Evolutionary conservation across 306 rosid genomes (phyloP), one percentile per base, ranked within the genome.

Genomic region (Castanospermum australe): DNA sequence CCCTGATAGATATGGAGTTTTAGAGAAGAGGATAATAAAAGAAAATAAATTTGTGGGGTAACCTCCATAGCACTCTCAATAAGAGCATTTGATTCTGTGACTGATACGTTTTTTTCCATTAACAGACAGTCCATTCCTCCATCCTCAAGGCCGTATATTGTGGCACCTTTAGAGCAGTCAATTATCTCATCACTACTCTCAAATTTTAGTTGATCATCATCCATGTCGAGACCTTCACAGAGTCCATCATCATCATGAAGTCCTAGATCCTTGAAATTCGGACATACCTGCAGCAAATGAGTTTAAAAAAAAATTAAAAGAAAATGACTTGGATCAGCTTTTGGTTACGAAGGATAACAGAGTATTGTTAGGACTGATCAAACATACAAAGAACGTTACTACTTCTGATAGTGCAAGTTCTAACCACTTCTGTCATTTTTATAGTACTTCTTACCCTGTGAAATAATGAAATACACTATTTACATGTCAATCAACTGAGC

Each of bases 51-150:
- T 63, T n/a, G 30, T 1, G 12, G 33, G 52, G 79, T 33, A 79
- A 92, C 97, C 98, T 94, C 97, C 22, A 86, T 41, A 57, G 88
- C 71, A 82, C 78, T 83, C 42, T 89, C 97, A 65, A 70, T 57
- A 70, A 82, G 90, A 69, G 79, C 86, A 68, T 70, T 85, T n/a
- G 97, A 86, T 67, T 84, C 96, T 9, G 92, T 81, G 14, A 85
- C 90, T n/a, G 89, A 72, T 36, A 78, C 24, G 83, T 82, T 89
- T 55, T 82, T 91, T 38, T 84, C 95, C 90, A 87, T 82, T 67
- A 91, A 77, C 9, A 88, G 79, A 80, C 87, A 86, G 21, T 89
- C 88, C 59, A 88, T 48, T 79, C 84, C 90, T 69, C 92, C 92
- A 71, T 85, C 89, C 71, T 87, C 88, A 69, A 86, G 84, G 30